These are phyloP conservation scores for Metarhizium robertsii DNA, from an alignment of 2,329 filamentous ascomycete species.

Conservation along the genomic window DNA sequence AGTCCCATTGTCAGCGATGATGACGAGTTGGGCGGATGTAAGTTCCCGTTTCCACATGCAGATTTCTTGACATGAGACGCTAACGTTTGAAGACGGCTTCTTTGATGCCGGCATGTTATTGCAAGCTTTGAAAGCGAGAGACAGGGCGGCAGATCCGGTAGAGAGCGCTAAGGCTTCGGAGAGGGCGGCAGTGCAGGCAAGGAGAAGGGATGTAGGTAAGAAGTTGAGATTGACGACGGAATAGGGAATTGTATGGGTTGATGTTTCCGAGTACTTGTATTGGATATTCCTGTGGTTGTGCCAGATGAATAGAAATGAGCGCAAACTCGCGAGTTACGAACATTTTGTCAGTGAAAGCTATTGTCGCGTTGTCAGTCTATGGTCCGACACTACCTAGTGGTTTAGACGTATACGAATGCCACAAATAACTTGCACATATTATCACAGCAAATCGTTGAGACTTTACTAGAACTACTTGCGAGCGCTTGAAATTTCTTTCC, in stretches of 20 bases:
- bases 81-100: constrained; percentile 68
- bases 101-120: constrained; percentile 95
- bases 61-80: constrained; percentile 8
- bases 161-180: constrained; percentile 45
- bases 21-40: constrained; percentile 88
- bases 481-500: no score
- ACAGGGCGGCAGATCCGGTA: constrained; percentile 40
- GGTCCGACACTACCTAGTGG: no score
- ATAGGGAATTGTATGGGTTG: constrained; percentile 1
- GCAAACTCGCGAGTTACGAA: no score
- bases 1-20: constrained; percentile 68
- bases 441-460: no score
- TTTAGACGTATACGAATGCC: no score
- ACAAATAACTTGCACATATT: no score
- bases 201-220: constrained; percentile 63
- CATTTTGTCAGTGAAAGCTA: no score
- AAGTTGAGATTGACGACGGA: constrained; percentile 43
- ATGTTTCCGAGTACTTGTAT: background rate
- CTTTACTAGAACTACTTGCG: no score
- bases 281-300: background rate
- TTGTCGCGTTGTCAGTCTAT: no score
- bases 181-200: constrained; percentile 47
- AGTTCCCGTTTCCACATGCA: constrained; percentile 30
- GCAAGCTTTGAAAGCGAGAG: constrained; percentile 71
- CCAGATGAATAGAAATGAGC: background rate